Base-by-base conservation (phyloP, 805 yeast species). In the Myxozyma kluyveri region DNA sequence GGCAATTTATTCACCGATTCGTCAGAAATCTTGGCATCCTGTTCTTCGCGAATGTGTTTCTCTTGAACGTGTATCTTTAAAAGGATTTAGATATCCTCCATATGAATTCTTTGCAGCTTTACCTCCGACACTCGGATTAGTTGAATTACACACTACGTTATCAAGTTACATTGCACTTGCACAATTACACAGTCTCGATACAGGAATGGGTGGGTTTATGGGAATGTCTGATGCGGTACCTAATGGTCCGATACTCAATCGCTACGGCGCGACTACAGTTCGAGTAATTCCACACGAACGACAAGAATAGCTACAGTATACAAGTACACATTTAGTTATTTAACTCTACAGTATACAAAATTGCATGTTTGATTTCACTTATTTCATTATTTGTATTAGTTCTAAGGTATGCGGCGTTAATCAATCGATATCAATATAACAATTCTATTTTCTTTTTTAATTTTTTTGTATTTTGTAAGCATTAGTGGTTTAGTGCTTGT, bases 21-120 rank as follows among this genome's bases (percentile, higher is more conserved):
- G 57, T 12, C 59, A 55, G 21, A 55, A 55, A 31, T 29, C 59
- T 3, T 55, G 59, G 59, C 49, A 52, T 26, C 59, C 57, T 10
- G 41, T 32, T 6, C 53, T 55, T 10, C 35, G 32, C 19, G 46
- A 23, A 4, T 55, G 59, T 36, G 6, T 3, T 1, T 43, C 32
- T 5, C 45, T 55, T 6, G 52, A 53, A 23, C 38, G 26, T 14
- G 49, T 55, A 22, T 33, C 45, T 6, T 53, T 55, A 35, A 55
- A 49, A 24, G 59, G 59, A 9, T 55, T 55, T 24, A 47, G 58
- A 4, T 49, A 49, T 19, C 59, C 59, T 1, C 49, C 45, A 5
- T 24, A 19, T n/a, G 59, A 55, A 24, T 55, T 54, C 35, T 55
- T 52, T 24, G 54, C 47, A 17, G 23, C 19, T 9, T 23, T 52